phyloP scores from a whole-genome alignment of 495 filamentous ascomycete species.

The Annulohypoxylon stygium region DNA sequence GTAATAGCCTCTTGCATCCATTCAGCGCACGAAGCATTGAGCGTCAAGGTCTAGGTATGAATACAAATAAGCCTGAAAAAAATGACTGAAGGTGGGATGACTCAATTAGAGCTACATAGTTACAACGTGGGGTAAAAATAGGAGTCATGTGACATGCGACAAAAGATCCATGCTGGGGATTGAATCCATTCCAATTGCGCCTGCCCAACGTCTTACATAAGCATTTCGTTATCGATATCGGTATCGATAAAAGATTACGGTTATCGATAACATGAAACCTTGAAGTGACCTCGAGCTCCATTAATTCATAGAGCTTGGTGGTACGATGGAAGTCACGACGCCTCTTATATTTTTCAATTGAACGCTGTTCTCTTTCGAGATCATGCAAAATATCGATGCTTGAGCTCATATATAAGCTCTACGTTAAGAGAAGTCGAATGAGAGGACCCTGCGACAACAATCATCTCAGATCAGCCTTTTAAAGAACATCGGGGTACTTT shows the following conservation, averaged over 20 bases:
- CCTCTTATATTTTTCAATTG: slow-evolving; percentile 31
- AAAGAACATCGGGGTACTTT: slow-evolving; percentile 10
- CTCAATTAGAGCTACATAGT: slow-evolving; percentile 34
- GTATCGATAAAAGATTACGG: background rate
- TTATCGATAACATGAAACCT: slow-evolving; percentile 17
- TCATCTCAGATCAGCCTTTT: slow-evolving; percentile 26
- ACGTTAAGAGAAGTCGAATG: background rate
- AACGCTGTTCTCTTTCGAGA: slow-evolving; percentile 4
- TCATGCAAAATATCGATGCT: slow-evolving; percentile 22
- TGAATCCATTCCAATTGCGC: background rate
- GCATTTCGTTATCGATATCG: slow-evolving; percentile 7
- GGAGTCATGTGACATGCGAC: slow-evolving; percentile 34
- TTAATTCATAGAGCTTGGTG: slow-evolving; percentile 15
- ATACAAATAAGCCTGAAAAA: slow-evolving; percentile 16
- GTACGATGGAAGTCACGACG: slow-evolving; percentile 33
- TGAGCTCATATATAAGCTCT: background rate
- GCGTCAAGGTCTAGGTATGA: background rate
- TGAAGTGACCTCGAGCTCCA: slow-evolving; percentile 24
- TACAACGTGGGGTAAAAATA: slow-evolving; percentile 35
- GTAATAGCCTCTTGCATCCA: slow-evolving; percentile 33
- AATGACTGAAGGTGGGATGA: slow-evolving; percentile 32
- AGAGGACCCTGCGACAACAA: background rate
- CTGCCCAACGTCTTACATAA: background rate
- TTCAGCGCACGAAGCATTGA: slow-evolving; percentile 35
- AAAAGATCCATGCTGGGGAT: no score